Conservation (phyloP, 176 grass and related monocot species). For the Carex parvula region DNA sequence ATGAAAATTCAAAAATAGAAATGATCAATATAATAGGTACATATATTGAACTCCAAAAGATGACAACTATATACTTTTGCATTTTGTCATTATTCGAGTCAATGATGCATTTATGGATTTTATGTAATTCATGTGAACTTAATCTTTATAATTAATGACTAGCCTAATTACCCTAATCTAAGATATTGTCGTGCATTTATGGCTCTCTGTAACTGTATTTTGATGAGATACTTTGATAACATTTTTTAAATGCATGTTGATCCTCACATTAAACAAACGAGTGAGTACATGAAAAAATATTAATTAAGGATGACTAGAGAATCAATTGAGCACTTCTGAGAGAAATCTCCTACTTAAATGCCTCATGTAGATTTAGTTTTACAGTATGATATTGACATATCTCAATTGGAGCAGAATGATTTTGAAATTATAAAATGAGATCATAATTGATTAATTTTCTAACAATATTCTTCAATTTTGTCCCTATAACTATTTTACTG, state of each 20-base stretch:
- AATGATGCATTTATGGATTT: background rate
- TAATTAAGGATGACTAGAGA: background rate
- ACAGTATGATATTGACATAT: background rate
- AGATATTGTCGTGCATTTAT: background rate
- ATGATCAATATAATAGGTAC: too few species aligned
- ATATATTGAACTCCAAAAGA: background rate
- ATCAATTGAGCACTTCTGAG: background rate
- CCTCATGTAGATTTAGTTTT: too few species aligned
- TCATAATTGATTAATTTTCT: background rate
- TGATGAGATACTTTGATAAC: background rate
- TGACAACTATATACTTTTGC: background rate
- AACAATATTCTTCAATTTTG: too few species aligned
- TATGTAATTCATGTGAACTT: constrained; percentile 2
- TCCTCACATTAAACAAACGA: background rate
- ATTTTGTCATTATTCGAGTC: background rate
- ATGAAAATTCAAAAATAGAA: background rate
- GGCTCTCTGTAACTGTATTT: background rate
- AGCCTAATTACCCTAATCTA: background rate
- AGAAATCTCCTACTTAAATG: too few species aligned
- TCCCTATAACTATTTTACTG: too few species aligned
- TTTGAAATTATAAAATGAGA: background rate
- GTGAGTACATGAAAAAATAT: background rate
- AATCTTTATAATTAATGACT: background rate
- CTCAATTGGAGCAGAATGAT: background rate
- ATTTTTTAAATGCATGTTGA: background rate